Conservation (phyloP, 768 basidiomycete genomes). For the Naganishia friedmannii region DNA sequence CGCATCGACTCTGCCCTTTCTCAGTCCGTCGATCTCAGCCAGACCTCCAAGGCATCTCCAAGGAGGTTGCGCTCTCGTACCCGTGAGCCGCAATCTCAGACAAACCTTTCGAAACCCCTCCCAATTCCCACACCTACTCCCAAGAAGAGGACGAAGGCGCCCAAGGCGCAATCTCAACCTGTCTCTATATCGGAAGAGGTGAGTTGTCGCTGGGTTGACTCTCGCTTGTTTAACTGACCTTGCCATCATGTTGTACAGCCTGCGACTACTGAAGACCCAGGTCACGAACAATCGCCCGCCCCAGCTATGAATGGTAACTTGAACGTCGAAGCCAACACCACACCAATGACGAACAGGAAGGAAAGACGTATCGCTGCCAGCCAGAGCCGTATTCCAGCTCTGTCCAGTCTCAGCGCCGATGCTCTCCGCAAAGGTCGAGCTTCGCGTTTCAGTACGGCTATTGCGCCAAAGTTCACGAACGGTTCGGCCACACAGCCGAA, state of each 20-base stretch:
- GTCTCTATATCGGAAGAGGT: background rate
- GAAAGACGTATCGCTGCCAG: constrained; percentile 14
- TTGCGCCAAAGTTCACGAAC: background rate
- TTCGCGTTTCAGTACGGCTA: constrained; percentile 12
- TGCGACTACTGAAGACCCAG: background rate
- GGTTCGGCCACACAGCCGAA: background rate
- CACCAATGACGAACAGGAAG: background rate
- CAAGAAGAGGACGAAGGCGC: background rate
- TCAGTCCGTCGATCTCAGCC: constrained; percentile 7
- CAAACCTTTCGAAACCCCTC: background rate
- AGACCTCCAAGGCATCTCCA: background rate
- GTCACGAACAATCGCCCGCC: background rate
- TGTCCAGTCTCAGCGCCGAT: constrained; percentile 19
- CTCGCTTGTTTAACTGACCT: background rate
- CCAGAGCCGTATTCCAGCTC: constrained; percentile 17
- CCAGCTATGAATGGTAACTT: background rate
- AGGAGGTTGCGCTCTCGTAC: constrained; percentile 13
- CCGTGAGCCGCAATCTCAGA: background rate
- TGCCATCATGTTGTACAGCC: background rate
- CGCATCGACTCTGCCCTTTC: constrained; percentile 7
- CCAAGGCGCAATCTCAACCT: background rate
- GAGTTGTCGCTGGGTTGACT: background rate
- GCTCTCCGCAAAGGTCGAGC: constrained; percentile 19
- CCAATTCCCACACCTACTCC: background rate
- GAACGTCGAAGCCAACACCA: background rate